phyloP scores from a whole-genome alignment of 2,329 filamentous ascomycete genomes.

The Leptographium galeiforme region DNA sequence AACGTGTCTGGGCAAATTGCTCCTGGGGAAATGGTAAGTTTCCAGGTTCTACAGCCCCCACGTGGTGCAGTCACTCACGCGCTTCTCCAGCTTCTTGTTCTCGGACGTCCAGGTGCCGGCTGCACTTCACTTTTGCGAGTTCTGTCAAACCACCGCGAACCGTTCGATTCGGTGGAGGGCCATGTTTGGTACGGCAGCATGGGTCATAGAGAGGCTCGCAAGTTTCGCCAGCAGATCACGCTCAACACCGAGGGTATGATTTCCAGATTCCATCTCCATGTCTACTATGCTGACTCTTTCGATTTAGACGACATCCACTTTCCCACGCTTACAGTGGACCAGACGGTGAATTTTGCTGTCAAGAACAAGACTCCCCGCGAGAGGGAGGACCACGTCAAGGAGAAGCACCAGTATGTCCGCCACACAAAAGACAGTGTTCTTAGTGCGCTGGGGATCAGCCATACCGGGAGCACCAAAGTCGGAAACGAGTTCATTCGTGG shows the following conservation, averaged over 20 bases:
- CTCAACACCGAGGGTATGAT: constrained; percentile 46
- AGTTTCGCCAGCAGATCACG: constrained; percentile 21
- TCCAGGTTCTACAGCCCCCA: too few relatives aligned
- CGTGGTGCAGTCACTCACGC: neutral
- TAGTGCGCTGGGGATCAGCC: constrained; percentile 56
- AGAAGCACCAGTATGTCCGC: constrained; percentile 43
- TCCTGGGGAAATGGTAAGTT: constrained; percentile 7
- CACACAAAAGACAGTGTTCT: constrained; percentile 45
- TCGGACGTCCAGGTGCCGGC: constrained; percentile 43
- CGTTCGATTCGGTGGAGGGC: constrained; percentile 51
- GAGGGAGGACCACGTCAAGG: neutral
- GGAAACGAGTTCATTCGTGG: constrained; percentile 52
- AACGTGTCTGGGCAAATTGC: constrained; percentile 3
- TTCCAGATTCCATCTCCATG: too few relatives aligned
- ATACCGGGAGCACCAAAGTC: constrained; percentile 53
- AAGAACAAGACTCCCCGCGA: constrained; percentile 38
- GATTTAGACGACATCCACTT: constrained; percentile 46
- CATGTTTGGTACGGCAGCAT: constrained; percentile 48
- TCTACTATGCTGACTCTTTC: neutral
- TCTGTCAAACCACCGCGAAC: constrained; percentile 55
- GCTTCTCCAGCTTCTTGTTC: constrained; percentile 19
- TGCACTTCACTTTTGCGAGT: constrained; percentile 45
- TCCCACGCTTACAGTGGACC: constrained; percentile 51
- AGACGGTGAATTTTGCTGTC: constrained; percentile 54
- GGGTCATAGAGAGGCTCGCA: constrained; percentile 27